Conservation (phyloP, 495 filamentous ascomycete species). For the Penicillium flavigenum region DNA sequence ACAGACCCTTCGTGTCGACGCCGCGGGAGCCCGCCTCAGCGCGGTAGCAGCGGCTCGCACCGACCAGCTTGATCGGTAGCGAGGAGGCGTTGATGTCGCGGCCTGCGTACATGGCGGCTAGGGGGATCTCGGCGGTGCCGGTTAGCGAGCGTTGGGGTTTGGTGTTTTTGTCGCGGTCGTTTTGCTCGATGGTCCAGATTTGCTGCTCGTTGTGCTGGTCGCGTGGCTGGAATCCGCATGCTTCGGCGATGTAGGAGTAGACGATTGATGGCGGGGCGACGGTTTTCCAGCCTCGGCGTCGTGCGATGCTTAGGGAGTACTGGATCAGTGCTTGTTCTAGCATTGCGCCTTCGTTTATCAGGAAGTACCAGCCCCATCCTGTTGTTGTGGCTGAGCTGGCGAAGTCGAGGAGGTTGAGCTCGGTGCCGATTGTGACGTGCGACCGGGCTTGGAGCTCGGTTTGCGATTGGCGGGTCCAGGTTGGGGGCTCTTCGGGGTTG, state of each 20-base stretch:
- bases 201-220: slow-evolving; percentile 90
- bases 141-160: slow-evolving; percentile 73
- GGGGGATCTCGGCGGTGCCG: slow-evolving; percentile 85
- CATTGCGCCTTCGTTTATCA: slow-evolving; percentile 82
- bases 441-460: slow-evolving; percentile 50
- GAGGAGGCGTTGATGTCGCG: slow-evolving; percentile 58
- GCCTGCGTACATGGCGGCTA: slow-evolving; percentile 86
- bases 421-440: slow-evolving; percentile 80
- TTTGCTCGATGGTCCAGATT: slow-evolving; percentile 74
- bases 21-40: slow-evolving; percentile 91
- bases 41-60: slow-evolving; percentile 83
- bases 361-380: slow-evolving; percentile 97
- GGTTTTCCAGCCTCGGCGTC: slow-evolving; percentile 67
- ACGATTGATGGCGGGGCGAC: slow-evolving; percentile 87
- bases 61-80: slow-evolving; percentile 76
- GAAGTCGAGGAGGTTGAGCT: slow-evolving; percentile 84
- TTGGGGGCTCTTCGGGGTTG: slow-evolving; percentile 55
- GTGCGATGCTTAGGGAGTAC: slow-evolving; percentile 72
- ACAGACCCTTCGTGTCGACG: slow-evolving; percentile 87
- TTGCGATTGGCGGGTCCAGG: slow-evolving; percentile 48
- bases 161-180: slow-evolving; percentile 51
- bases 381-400: slow-evolving; percentile 69
- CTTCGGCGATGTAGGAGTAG: slow-evolving; percentile 84
- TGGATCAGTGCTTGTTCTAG: slow-evolving; percentile 91
- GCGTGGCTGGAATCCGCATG: slow-evolving; percentile 90